Base-by-base conservation (phyloP, 176 grass and related monocot species). In the Saccharum officinarum region DNA sequence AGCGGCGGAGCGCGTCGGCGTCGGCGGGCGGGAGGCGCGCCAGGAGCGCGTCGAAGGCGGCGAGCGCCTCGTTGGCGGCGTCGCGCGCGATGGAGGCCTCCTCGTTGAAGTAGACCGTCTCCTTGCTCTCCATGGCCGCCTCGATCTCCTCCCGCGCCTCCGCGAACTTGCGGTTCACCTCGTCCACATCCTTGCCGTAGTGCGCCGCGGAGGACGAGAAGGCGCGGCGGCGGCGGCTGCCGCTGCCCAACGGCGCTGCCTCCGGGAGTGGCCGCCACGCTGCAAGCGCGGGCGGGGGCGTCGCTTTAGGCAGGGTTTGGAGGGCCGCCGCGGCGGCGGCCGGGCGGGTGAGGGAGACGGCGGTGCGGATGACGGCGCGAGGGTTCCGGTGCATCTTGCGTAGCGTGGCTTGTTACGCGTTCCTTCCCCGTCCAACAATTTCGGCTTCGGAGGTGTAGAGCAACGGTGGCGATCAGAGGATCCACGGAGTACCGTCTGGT, bases 101-200 rank as follows among this genome's bases (percentile, higher is more conserved):
- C 91, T 98, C 93, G 79, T 98, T 54, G 78, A 98, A 98, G 75
- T 95, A 98, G 39, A 98, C 93, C 42, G 93, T 98, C 82, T 98
- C 96, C 88, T 94, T 95, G 72, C 93, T 93, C 14, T 98, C 96
- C 87, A 98, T 87, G 78, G 96, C 93, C 26, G 96, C 86, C 40
- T 98, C 96, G 82, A 98, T 95, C 91, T 95, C 96, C 86, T 98
- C 96, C 72, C 96, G 84, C 28, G 96, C 96, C 86, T 98, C 96
- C 73, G 93, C 93, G 77, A 98, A 98, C 85, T 98, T 98, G 69
- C 89, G 81, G 81, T 95, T 98, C 82, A 98, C 94, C 82, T 98
- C 91, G 59, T 95, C 91, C 70, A 98, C 88, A 26, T 98, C 96
- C 89, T 94, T 95, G 73, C 78, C 71, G 81, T 92, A 83, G 59